Percentiles rank a stretch among this genome's conserved stretches.
Evolutionary conservation across 352 stramenopile species (phyloP).

Genomic region (Phytophthora kernoviae): DNA sequence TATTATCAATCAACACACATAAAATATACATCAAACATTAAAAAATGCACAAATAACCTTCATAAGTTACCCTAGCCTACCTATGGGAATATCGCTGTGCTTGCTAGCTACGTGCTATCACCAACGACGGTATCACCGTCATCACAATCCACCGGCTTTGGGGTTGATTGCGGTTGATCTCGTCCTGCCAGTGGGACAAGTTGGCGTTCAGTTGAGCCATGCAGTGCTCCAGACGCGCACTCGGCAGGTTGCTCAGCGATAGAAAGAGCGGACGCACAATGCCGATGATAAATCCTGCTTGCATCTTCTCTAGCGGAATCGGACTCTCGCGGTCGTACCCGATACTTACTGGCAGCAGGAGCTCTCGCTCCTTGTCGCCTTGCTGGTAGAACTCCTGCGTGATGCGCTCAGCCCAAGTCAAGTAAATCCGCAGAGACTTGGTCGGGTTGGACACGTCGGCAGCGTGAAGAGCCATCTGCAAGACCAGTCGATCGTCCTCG

Average conservation of each 20-base stretch:
- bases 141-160: slow-evolving; percentile 9
- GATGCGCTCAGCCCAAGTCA: slow-evolving; percentile 90
- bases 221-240: slow-evolving; percentile 59
- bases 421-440: slow-evolving; percentile 78
- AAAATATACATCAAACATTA: no score
- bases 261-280: slow-evolving; percentile 86
- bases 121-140: background rate
- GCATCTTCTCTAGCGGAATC: slow-evolving; percentile 88
- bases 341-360: slow-evolving; percentile 86
- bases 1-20: no score
- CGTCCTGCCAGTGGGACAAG: slow-evolving; percentile 66
- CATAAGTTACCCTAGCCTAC: slow-evolving; percentile 17
- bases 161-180: slow-evolving; percentile 56
- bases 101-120: background rate
- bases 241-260: slow-evolving; percentile 58
- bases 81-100: slow-evolving; percentile 8
- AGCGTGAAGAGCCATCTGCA: slow-evolving; percentile 85
- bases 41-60: no score
- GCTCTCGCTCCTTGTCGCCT: slow-evolving; percentile 92
- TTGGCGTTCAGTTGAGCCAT: slow-evolving; percentile 73
- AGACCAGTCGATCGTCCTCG: slow-evolving; percentile 72
- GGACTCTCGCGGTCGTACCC: slow-evolving; percentile 90
- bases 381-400: slow-evolving; percentile 95
- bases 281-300: slow-evolving; percentile 95
- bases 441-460: slow-evolving; percentile 95